Evolutionary conservation across 108 stramenopile species (phyloP), one percentile per base, ranked within the genome.

Genomic region (Nitzschia sp.): DNA sequence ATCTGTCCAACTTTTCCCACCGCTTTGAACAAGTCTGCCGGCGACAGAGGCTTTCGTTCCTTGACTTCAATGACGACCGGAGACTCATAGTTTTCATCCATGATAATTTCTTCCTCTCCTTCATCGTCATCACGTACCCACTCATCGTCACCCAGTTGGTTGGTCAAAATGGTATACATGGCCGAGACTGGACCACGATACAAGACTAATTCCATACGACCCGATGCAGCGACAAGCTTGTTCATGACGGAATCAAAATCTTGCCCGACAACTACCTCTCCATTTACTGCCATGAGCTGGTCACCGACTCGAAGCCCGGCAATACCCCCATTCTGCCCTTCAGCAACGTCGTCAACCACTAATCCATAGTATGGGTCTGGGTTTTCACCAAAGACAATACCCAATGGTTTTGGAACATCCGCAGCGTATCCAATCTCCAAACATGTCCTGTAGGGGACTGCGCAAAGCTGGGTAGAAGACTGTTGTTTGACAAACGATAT

Each of bases 81-180:
- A 27, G 75, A 63, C 48, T 71, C 77, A 65, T 78, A 78, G 59
- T 78, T 78, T 61, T 78, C 77, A 28, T 78, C 77, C 70, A 78
- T 78, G 28, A 78, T 58, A 21, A 71, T 65, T 11, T n/a, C 46
- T 49, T 78, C 70, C 4, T 71, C 61, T 3, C 54, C 76, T 46
- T 70, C 75, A 24, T 76, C 75, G 19, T 70, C 68, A 49, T 68
- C 66, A n/a, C 46, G 32, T 18, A 63, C 24, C 18, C 13, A 34
- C 30, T 70, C 64, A 30, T 23, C 66, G 18, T 69, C 75, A 0
- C 34, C 49, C 13, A 63, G 32, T 45, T 28, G 47, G 27, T 78
- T 78, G 17, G 15, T 32, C 9, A 78, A 68, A 26, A 78, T 65
- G 28, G 64, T 78, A 57, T 32, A 71, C 17, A 78, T 27, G 34